Evolutionary conservation across 345 rosid genomes (phyloP).

Genomic region (Syzygium grande): DNA sequence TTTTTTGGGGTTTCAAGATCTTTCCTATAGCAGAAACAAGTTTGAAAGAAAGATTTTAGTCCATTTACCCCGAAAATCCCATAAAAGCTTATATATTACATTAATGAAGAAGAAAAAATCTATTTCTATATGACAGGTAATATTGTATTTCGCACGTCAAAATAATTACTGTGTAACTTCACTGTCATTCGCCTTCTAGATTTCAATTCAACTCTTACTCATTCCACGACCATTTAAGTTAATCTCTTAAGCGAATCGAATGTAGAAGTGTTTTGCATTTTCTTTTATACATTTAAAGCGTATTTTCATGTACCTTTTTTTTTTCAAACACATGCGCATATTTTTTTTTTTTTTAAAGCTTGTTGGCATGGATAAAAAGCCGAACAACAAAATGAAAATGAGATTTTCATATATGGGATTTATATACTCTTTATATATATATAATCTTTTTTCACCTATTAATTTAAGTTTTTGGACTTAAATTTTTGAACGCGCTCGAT

Average conservation of each 20-base stretch:
- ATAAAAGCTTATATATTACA: not conserved
- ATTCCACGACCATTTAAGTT: not conserved
- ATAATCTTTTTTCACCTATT: accelerated
- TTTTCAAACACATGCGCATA: accelerated
- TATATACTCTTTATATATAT: accelerated
- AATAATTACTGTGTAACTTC: not conserved
- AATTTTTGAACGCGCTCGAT: not conserved
- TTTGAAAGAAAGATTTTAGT: not conserved
- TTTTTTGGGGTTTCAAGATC: not conserved
- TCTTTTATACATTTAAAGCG: not conserved
- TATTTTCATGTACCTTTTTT: not conserved
- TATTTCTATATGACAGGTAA: not conserved
- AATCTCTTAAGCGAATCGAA: not conserved
- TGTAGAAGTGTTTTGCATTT: not conserved
- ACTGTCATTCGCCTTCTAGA: not conserved
- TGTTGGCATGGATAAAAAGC: not conserved
- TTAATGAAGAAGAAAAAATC: not conserved
- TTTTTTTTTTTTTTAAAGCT: not conserved
- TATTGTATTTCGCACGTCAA: not conserved
- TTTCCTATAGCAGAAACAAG: not conserved
- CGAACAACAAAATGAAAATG: accelerated
- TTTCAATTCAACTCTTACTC: not conserved
- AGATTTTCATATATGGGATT: not conserved
- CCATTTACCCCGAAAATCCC: not conserved
- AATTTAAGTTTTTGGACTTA: not conserved